Evolutionary conservation across 495 filamentous ascomycete species (phyloP), one percentile per base, ranked within the genome.

Genomic region (Tuber borchii): DNA sequence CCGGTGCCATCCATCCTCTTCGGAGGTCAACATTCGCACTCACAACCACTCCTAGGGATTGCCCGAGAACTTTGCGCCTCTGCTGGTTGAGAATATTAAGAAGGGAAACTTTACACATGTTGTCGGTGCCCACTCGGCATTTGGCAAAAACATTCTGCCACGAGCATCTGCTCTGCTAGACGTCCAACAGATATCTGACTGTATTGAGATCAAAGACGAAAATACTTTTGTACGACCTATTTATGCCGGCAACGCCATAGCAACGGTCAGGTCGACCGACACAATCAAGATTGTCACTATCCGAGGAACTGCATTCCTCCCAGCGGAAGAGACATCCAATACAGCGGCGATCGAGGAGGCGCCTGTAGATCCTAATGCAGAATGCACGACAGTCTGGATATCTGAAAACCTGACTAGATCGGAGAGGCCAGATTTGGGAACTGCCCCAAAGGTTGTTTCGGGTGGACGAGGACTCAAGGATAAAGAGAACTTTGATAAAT

Each of bases 211-310:
- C 78, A 88, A 97, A 85, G 89, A 90, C 85, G 93, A 97, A 83
- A 93, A 96, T 84, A 98, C 93, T 34, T 99, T 98, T 83, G 92
- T 97, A 65, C 93, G 95, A 45, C 94, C 96, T 68, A 97, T 99
- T 82, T 99, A 99, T 82, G 95, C 95, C 72, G 95, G 95, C 65
- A 99, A 99, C 83, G 96, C 93, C 71, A 95, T 99, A 80, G 90
- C 96, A 20, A 99, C 96, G n/a, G 93, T 97, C 44, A 92, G 98
- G 84, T 96, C 93, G 10, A 88, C 88, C 74, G 96, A 99, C 82
- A 81, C 86, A 4, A 90, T 93, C 84, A 99, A 97, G 85, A 84
- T 97, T 61, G 88, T 98, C 79, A 99, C 95, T 45, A 91, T 97
- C 73, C 90, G 95, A 79, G 93, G 94, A 70, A 97, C 95, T 26